Conservation (phyloP, 805 yeast genomes). For the Wickerhamiella parazyma region DNA sequence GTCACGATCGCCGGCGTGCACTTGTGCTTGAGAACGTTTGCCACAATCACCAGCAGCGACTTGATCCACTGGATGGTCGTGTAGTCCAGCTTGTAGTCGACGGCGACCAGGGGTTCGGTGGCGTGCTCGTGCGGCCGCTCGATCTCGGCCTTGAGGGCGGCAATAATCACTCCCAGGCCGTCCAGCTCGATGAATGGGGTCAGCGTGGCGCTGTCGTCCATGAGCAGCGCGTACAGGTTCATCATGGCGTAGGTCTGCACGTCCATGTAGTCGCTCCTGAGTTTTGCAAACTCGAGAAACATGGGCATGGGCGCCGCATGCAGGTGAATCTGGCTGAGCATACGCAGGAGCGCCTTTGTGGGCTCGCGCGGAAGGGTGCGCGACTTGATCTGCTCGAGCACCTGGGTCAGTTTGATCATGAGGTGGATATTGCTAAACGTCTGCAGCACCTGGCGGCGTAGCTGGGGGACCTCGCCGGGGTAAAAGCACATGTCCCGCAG, state of each 20-base stretch:
- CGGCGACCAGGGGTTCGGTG: background rate
- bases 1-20: slow-evolving; percentile 1
- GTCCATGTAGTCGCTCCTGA: background rate
- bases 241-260: slow-evolving; percentile 10
- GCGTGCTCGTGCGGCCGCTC: background rate
- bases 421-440: slow-evolving; percentile 1
- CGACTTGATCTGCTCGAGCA: background rate
- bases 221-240: slow-evolving; percentile 1
- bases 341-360: background rate
- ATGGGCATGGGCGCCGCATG: background rate
- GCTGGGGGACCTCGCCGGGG: background rate
- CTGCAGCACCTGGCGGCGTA: background rate
- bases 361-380: background rate
- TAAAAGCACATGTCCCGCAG: slow-evolving; percentile 3
- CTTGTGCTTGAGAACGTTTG: slow-evolving; percentile 10
- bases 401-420: background rate
- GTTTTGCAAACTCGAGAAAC: slow-evolving; percentile 3
- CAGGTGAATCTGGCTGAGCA: slow-evolving; percentile 2
- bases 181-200: background rate
- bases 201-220: slow-evolving; percentile 2
- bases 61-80: slow-evolving; percentile 8
- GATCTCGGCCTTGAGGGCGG: background rate
- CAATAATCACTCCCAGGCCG: slow-evolving; percentile 1
- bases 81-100: slow-evolving; percentile 9
- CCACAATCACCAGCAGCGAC: slow-evolving; percentile 7